Base-by-base conservation (phyloP, 2,329 filamentous ascomycete genomes). In the Microdochium bolleyi region DNA sequence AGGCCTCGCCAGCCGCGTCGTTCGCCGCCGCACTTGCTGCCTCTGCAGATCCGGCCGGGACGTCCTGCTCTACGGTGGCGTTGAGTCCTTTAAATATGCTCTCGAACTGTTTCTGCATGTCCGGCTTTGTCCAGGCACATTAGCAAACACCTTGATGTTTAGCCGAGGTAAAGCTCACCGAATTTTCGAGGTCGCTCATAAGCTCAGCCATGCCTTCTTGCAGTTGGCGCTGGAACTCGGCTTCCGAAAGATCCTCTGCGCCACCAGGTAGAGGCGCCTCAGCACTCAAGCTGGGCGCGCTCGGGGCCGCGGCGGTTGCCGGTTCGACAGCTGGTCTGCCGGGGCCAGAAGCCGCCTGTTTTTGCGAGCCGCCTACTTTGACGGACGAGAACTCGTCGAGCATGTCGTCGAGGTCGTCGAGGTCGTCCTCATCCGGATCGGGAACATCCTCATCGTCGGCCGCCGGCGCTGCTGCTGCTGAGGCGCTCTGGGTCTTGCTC, bases 321-420 rank as follows among this genome's bases (percentile, higher is more conserved):
- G 48, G 19, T 41, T 30, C 51, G 49, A 52, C 34, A 3, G 44
- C 32, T 21, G 54, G 22, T 53, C 21, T 58, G 57, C 48, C 56
- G 58, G 2, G 67, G 64, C 13, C 54, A 55, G 53, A 52, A 5
- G 58, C 50, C 5, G 55, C 19, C 2, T 22, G 41, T 19, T 46
- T 46, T 13, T 46, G 41, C 41, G 41, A 46, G 8, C n/a, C 64
- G 59, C 80, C 73, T 54, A 84, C 62, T 59, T 85, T 83, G 51
- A 78, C 76, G 25, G 86, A 72, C 44, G 86, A 85, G 71, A 99
- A 99, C 58, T 96, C 88, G 65, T 96, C 90, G 24, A 99, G 84
- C 70, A 97, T 87, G 61, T 97, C 92, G 70, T 99, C 94, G 48
- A 99, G 75, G 63, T 97, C 94, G 64, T 96, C 89, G 21, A 94